Evolutionary conservation across 768 basidiomycete species (phyloP).

Genomic region (Russula vinacea): DNA sequence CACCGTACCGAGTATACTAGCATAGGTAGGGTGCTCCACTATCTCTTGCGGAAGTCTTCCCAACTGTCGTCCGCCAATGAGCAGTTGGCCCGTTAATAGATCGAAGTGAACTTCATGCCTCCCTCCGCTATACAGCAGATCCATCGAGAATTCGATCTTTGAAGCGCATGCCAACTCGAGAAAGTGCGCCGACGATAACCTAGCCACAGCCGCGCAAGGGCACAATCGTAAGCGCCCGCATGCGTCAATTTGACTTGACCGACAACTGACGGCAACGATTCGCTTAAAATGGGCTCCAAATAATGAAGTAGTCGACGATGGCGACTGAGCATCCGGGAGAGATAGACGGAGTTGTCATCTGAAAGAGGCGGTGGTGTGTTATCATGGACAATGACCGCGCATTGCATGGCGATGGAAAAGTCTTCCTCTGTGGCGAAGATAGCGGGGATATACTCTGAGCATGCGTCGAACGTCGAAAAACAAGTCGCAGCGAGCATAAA

Average conservation of each 20-base stretch:
- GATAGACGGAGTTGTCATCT: not conserved
- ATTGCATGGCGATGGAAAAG: conserved; percentile 13
- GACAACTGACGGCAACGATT: not conserved
- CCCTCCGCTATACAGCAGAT: not conserved
- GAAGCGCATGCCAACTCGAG: conserved; percentile 13
- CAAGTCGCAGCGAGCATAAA: conserved; percentile 19
- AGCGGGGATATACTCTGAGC: not conserved
- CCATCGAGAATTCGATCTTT: conserved; percentile 18
- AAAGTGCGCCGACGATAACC: not conserved
- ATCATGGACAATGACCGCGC: conserved; percentile 15
- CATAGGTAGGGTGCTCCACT: conserved; percentile 37
- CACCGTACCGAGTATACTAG: conserved; percentile 39
- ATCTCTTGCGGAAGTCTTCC: conserved; percentile 41
- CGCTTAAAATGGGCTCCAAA: conserved; percentile 7
- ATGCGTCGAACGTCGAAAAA: conserved; percentile 21
- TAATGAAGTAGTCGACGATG: conserved; percentile 10
- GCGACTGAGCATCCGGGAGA: conserved; percentile 8
- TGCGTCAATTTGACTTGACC: not conserved
- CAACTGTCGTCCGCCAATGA: conserved; percentile 43
- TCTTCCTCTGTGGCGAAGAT: not conserved
- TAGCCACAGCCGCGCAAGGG: conserved; percentile 4
- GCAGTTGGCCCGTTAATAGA: conserved; percentile 41
- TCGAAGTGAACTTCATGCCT: conserved; percentile 39
- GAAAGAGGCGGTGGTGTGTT: not conserved
- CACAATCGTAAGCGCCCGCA: not conserved